Conservation (phyloP, 768 basidiomycete species). For the Leccinellum rugosiceps region DNA sequence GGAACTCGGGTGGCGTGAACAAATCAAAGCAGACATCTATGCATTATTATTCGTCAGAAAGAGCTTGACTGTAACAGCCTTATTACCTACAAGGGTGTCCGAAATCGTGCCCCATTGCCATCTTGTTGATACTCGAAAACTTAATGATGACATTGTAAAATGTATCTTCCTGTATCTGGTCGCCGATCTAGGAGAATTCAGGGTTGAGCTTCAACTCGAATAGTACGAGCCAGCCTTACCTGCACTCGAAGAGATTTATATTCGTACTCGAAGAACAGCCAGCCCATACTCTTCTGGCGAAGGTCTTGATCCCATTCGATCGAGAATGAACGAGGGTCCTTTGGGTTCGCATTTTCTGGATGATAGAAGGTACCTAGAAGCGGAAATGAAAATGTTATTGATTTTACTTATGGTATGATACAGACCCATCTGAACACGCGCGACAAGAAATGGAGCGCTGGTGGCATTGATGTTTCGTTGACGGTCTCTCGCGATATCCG, state of each 20-base stretch:
- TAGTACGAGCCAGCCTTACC: conserved; percentile 37
- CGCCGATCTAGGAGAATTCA: conserved; percentile 50
- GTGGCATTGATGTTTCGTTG: conserved; percentile 42
- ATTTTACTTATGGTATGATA: conserved; percentile 17
- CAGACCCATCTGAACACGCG: conserved; percentile 64
- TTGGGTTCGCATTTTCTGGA: conserved; percentile 20
- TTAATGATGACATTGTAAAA: conserved; percentile 52
- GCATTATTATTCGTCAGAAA: conserved; percentile 5
- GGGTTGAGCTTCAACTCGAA: neutral
- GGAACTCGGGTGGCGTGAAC: conserved; percentile 60
- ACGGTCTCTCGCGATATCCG: conserved; percentile 51
- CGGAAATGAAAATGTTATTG: neutral
- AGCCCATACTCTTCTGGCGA: conserved; percentile 42
- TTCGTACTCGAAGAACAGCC: conserved; percentile 63
- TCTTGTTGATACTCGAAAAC: conserved; percentile 56
- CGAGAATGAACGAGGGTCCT: conserved; percentile 54
- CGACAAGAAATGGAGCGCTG: conserved; percentile 49
- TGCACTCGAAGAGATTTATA: conserved; percentile 62
- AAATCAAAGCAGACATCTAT: conserved; percentile 69
- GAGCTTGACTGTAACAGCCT: neutral
- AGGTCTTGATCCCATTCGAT: conserved; percentile 66
- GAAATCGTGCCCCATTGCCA: conserved; percentile 58
- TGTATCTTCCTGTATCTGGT: conserved; percentile 46
- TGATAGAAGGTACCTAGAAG: conserved; percentile 29
- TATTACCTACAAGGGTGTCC: conserved; percentile 57